A percentile compares a stretch with the other conserved stretches of the same genome.
Evolutionary conservation across 1,139 yeast species (phyloP).

Genomic region (Debaryomyces robertsiae): DNA sequence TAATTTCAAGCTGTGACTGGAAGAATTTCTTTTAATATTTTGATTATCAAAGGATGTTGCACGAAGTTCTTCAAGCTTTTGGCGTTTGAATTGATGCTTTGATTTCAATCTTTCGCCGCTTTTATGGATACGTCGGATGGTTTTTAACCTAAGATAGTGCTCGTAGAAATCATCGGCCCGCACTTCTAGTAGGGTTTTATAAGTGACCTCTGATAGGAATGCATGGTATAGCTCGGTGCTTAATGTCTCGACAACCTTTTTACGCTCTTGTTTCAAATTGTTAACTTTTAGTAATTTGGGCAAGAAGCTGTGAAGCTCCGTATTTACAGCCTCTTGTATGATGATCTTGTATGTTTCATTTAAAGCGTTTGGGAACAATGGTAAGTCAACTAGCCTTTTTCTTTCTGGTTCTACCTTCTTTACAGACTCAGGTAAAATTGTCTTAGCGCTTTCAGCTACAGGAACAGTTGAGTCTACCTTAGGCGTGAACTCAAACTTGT

Average conservation of each 20-base stretch:
- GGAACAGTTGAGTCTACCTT: background rate
- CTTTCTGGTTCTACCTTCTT: slow-evolving; percentile 1
- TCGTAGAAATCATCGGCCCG: slow-evolving; percentile 40
- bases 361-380: slow-evolving; percentile 23
- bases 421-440: background rate
- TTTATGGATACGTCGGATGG: slow-evolving; percentile 25
- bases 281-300: slow-evolving; percentile 28
- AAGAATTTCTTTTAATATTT: slow-evolving; percentile 24
- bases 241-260: slow-evolving; percentile 36
- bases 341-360: slow-evolving; percentile 29
- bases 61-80: slow-evolving; percentile 48
- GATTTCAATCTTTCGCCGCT: slow-evolving; percentile 28
- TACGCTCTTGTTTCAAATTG: slow-evolving; percentile 27
- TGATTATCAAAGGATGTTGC: slow-evolving; percentile 30
- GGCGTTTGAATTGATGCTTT: slow-evolving; percentile 27
- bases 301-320: slow-evolving; percentile 30
- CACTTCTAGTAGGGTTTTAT: slow-evolving; percentile 42
- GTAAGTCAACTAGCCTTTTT: slow-evolving; percentile 21
- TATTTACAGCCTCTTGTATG: slow-evolving; percentile 31
- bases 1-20: slow-evolving; percentile 20
- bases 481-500: background rate
- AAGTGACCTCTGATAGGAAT: slow-evolving; percentile 58
- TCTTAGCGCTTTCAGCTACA: background rate
- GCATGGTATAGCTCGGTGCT: slow-evolving; percentile 57
- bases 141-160: slow-evolving; percentile 25